Conservation (phyloP, 306 rosid species). For the Cicer judaicum region DNA sequence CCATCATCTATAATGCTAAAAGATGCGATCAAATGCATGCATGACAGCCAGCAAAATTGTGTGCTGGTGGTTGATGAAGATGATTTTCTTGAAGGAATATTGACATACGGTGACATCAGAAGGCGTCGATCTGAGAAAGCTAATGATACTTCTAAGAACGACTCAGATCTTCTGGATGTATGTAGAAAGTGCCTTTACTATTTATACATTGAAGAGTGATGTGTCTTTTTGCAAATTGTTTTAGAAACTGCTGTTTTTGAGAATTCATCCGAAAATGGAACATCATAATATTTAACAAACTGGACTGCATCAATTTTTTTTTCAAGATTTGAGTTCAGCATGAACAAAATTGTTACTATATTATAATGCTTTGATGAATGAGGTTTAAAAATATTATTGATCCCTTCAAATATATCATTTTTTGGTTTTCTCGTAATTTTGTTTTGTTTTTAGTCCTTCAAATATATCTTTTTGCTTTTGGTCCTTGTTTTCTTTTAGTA, state of each 20-base stretch:
- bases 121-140: conserved; percentile 66
- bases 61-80: conserved; percentile 73
- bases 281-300: conserved; percentile 3
- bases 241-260: neutral
- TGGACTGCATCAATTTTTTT: neutral
- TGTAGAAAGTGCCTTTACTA: conserved; percentile 42
- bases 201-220: conserved; percentile 36
- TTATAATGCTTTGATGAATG: conserved; percentile 31
- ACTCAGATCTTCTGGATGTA: conserved; percentile 65
- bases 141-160: conserved; percentile 53
- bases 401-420: no score
- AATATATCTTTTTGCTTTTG: no score
- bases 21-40: conserved; percentile 78
- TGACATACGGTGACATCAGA: conserved; percentile 84
- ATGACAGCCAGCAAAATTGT: conserved; percentile 73
- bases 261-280: neutral
- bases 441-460: no score
- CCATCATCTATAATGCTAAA: conserved; percentile 54
- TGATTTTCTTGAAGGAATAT: conserved; percentile 85
- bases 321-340: conserved; percentile 2
- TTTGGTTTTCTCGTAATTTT: no score
- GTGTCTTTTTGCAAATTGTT: conserved; percentile 31
- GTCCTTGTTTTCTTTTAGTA: no score
- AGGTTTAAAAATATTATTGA: neutral
- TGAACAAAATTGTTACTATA: neutral